Evolutionary conservation across 768 basidiomycete genomes (phyloP).

Genomic region (Boletus rubescentipes): DNA sequence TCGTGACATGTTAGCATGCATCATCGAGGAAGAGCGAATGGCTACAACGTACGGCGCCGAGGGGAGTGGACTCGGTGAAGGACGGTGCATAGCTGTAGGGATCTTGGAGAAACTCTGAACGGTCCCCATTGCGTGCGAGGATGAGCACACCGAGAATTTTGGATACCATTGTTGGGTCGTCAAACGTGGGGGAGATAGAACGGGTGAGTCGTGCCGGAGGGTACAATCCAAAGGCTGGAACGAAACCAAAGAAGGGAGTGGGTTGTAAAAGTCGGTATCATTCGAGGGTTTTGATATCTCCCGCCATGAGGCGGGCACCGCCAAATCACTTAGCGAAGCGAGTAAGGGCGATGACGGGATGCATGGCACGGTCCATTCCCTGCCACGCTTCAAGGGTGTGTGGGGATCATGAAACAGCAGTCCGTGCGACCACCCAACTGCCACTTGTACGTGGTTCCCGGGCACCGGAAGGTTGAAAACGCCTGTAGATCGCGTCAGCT

Average conservation of each 20-base stretch:
- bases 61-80: conserved; percentile 69
- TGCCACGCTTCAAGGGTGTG: conserved; percentile 29
- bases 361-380: conserved; percentile 25
- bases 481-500: conserved; percentile 28
- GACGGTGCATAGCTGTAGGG: conserved; percentile 63
- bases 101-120: conserved; percentile 67
- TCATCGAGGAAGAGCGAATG: not conserved
- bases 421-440: conserved; percentile 14
- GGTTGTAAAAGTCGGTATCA: conserved; percentile 12
- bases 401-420: conserved; percentile 20
- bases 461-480: conserved; percentile 22
- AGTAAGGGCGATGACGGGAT: conserved; percentile 27
- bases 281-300: conserved; percentile 31
- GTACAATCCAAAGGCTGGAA: not conserved
- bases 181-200: not conserved
- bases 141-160: conserved; percentile 72
- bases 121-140: conserved; percentile 76
- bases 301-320: conserved; percentile 30
- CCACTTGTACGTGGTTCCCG: conserved; percentile 27
- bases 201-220: not conserved
- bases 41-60: conserved; percentile 58
- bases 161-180: conserved; percentile 23
- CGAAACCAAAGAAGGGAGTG: conserved; percentile 7
- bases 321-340: conserved; percentile 28
- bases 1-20: conserved; percentile 7